Base-by-base conservation (phyloP, 73 alveolate genomes). In the Symbiodinium pilosum region DNA sequence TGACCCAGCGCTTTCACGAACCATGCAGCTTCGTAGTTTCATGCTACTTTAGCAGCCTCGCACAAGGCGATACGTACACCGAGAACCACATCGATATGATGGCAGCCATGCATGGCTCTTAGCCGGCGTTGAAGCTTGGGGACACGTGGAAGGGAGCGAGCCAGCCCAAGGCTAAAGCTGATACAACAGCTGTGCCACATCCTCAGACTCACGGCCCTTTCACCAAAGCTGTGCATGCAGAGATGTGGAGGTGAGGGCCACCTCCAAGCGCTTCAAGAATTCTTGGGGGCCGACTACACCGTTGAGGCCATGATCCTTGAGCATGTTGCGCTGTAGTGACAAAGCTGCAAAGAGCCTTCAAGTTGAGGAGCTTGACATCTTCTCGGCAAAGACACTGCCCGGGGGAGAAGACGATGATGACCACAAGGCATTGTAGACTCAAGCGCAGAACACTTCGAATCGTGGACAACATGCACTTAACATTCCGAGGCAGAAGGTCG, bases 1-100 rank as follows among this genome's bases (percentile, higher is more conserved):
- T 39, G 41, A 1, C 26, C 43, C 2, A 21, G 32, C 8, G 26
- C 41, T 40, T 26, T 38, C 86, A 30, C 28, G 86, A 38, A 30
- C 5, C 83, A 68, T 24, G 39, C 21, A 68, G 9, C 30, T 28
- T 68, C 30, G 39, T 7, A 7, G 39, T 32, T 54, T n/a, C n/a
- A n/a, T n/a, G n/a, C n/a, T n/a, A n/a, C n/a, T n/a, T n/a, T 36
- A 2, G 12, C 71, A 30, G 28, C 39, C 34, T 69, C 39, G 32
- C 43, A 16, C 41, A 64, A 87, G 94, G 94, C 44, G 95, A 88
- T 26, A 88, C 95, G 39, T 88, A 56, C 86, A 88, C 87, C 34
- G 95, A 88, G 43, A 88, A 88, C 38, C 95, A 88, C 95, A 88
- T 88, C 36, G 95, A 88, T 44, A 88, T 88, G 95, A 88, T 88